Evolutionary conservation across 371 early-diverging fungal genomes (phyloP), one percentile per base, ranked within the genome.

Genomic region (Amoeboaphelidium protococcarum): DNA sequence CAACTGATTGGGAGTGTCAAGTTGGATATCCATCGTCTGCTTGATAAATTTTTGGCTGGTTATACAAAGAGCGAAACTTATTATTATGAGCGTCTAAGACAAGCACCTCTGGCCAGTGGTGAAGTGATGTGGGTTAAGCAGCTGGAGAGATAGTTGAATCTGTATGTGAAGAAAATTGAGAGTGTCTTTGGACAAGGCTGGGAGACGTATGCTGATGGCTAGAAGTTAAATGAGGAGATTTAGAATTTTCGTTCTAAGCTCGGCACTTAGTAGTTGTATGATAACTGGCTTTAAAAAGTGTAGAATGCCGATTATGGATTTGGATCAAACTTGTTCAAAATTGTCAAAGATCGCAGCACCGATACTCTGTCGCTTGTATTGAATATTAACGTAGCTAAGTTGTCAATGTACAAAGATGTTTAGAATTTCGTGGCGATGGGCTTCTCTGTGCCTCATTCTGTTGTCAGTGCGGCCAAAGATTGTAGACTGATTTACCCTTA

Each of bases 61-160:
- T 94, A 92, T 62, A 72, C 78, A 21, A 72, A 82, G 50, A 82
- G 86, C 0, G 80, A 86, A 56, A 86, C 90, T 0, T 74, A 63
- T 51, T 71, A 76, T 42, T 80, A 95, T 79, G 78, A 83, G 31
- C 78, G 78, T 55, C 55, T 87, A 44, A 82, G 95, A 52, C 96
- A 95, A 54, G 52, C 91, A 3, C 91, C 95, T 10, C 82, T 87
- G 1, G 74, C 90, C 45, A 76, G 88, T 19, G 95, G 92, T 27
- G 78, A 82, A 3, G 90, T 97, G 48, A 80, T 86, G 25, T 97
- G 98, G 98, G 85, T 85, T n/a, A 75, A 79, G 44, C 90, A 91
- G 61, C 89, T 97, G 54, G 98, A 97, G 55, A 80, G 83, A 40
- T 95, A 95, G 64, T 71, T 97, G 13, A 76, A 78, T 25, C 59